Percentiles rank a stretch among this genome's conserved stretches.
Conservation (phyloP, 2,329 filamentous ascomycete genomes). For the Rhexocercosporidium sp. region DNA sequence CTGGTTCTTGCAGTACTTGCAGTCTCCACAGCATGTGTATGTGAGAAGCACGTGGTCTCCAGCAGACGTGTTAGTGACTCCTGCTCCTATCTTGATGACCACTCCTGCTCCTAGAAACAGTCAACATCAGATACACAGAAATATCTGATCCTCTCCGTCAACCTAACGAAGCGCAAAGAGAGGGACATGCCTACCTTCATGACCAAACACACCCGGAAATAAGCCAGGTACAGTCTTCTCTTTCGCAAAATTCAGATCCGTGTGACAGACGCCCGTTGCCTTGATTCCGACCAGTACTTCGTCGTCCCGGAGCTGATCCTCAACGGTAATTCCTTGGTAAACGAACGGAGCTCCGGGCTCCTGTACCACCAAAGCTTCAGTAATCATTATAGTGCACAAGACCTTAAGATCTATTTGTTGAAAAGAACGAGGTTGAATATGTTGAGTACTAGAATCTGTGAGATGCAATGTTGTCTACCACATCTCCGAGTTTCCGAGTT, state of each 20-base stretch:
- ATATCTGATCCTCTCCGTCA: background rate
- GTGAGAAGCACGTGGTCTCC: conserved; percentile 44
- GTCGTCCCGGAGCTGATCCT: conserved; percentile 30
- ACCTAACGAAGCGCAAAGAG: background rate
- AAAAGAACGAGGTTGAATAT: background rate
- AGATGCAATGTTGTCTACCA: background rate
- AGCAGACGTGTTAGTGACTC: conserved; percentile 17
- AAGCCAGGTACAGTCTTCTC: conserved; percentile 23
- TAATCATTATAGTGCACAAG: background rate
- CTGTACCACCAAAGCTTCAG: conserved; percentile 24
- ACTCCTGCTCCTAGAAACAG: conserved; percentile 28
- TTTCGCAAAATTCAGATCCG: conserved; percentile 30
- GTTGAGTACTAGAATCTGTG: background rate
- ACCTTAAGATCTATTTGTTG: too few relatives aligned
- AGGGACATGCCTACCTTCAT: conserved; percentile 37
- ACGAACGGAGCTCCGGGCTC: conserved; percentile 29
- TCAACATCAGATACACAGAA: background rate
- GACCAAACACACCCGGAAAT: conserved; percentile 40
- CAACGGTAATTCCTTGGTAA: conserved; percentile 37
- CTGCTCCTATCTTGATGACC: conserved; percentile 26
- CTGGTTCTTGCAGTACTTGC: conserved; percentile 39
- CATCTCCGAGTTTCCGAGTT: background rate
- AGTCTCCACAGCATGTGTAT: conserved; percentile 43
- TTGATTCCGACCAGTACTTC: conserved; percentile 46
- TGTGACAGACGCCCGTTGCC: conserved; percentile 43